Evolutionary conservation across 2,329 filamentous ascomycete genomes (phyloP).

Genomic region (Cladosporium sp.): DNA sequence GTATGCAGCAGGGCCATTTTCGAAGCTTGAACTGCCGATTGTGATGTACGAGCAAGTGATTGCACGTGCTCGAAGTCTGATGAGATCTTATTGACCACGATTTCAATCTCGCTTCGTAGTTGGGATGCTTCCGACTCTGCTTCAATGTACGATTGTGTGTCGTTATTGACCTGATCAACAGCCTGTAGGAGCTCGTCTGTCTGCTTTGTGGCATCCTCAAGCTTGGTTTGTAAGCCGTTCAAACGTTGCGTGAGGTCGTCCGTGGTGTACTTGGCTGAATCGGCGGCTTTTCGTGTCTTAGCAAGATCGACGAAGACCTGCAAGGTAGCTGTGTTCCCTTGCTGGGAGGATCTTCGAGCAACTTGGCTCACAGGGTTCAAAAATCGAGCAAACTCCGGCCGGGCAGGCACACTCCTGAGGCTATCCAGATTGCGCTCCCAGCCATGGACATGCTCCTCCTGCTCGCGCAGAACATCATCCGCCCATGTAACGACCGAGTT

Average conservation of each 20-base stretch:
- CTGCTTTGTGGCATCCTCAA: constrained; percentile 39
- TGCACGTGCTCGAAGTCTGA: constrained; percentile 79
- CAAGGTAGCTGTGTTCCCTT: constrained; percentile 53
- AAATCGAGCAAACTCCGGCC: constrained; percentile 58
- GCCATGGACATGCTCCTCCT: constrained; percentile 57
- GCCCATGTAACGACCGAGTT: constrained; percentile 68
- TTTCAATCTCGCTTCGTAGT: constrained; percentile 78
- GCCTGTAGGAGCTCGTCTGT: constrained; percentile 43
- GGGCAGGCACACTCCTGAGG: constrained; percentile 61
- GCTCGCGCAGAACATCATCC: constrained; percentile 62
- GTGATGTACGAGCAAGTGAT: constrained; percentile 63
- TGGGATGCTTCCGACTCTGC: constrained; percentile 56
- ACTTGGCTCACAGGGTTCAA: constrained; percentile 21
- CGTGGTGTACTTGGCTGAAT: constrained; percentile 59
- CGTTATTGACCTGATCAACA: constrained; percentile 40
- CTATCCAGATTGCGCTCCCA: constrained; percentile 68
- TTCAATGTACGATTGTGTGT: constrained; percentile 17
- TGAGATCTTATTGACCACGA: constrained; percentile 78
- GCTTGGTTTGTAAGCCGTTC: constrained; percentile 37
- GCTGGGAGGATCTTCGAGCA: constrained; percentile 30
- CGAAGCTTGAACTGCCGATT: constrained; percentile 57
- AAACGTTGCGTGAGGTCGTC: constrained; percentile 58
- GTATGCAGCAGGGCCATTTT: constrained; percentile 63
- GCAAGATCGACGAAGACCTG: constrained; percentile 73
- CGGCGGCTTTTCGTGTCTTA: constrained; percentile 67